Percentiles rank a stretch among this genome's conserved stretches.
Conservation (phyloP, 176 grass and related monocot species). For the Aegilops bicornis region DNA sequence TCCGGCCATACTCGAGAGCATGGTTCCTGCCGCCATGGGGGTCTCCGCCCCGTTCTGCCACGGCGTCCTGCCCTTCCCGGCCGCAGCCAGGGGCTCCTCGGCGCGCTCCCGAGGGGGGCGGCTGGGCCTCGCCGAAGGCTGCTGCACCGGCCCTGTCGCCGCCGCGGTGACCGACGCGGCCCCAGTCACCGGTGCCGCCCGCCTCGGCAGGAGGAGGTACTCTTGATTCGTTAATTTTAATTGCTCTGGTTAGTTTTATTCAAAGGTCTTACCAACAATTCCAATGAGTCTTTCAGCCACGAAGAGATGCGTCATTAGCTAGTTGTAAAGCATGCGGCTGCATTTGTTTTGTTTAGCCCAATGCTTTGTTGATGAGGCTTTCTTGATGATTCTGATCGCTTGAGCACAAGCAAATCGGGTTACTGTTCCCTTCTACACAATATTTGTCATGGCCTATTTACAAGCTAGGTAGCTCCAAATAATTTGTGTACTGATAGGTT, state of each 20-base stretch:
- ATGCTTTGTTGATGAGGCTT: not conserved
- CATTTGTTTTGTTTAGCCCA: not conserved
- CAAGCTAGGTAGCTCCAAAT: not conserved
- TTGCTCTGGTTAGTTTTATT: not conserved
- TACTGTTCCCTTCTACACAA: not conserved
- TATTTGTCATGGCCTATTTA: not conserved
- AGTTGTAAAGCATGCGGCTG: not conserved
- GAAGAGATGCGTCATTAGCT: not conserved
- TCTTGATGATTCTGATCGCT: not conserved
- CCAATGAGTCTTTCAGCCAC: not conserved
- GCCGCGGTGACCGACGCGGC: not conserved
- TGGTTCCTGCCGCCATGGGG: not conserved
- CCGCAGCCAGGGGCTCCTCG: not conserved
- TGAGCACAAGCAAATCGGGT: not conserved
- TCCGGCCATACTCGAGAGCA: not conserved
- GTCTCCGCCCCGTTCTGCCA: not conserved
- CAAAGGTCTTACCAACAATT: not conserved
- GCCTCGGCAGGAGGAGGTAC: slow-evolving; percentile 14
- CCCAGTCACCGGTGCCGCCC: no score
- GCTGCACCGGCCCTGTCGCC: no score
- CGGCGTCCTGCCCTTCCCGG: not conserved
- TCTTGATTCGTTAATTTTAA: not conserved
- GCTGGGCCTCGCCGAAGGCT: not conserved
- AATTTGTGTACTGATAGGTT: not conserved
- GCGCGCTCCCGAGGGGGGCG: not conserved